Percentiles rank a stretch among this genome's conserved stretches.
Evolutionary conservation across 1,284 basidiomycete species (phyloP).

Genomic region (Ustilago tritici): DNA sequence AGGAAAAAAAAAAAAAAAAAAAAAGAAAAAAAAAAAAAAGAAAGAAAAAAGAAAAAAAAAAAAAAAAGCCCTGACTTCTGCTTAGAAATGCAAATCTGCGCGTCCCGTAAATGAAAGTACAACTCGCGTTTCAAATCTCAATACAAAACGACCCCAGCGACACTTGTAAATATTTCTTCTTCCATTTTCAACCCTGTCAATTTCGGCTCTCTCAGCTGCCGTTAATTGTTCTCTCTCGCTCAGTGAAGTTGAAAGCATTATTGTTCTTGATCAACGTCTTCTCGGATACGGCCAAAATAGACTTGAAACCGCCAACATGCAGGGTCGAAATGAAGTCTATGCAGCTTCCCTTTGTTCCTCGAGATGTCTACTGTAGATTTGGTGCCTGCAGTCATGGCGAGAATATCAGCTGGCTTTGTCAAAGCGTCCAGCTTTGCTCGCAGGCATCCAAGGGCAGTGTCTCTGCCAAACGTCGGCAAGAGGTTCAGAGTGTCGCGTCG

Average conservation of each 20-base stretch:
- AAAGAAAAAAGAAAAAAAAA: too few relatives aligned
- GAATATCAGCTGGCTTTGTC: neutral
- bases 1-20: neutral
- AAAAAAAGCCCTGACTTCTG: neutral
- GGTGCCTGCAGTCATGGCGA: neutral
- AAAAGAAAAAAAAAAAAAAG: too few relatives aligned
- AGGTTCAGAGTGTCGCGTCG: too few relatives aligned
- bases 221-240: neutral
- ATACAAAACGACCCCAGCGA: neutral
- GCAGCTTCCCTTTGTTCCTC: neutral
- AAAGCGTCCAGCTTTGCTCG: too few relatives aligned
- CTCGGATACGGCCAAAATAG: too few relatives aligned
- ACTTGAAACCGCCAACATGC: neutral
- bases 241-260: neutral
- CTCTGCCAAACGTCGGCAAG: too few relatives aligned
- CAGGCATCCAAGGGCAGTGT: too few relatives aligned
- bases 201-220: neutral
- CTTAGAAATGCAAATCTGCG: conserved; percentile 3
- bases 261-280: too few relatives aligned
- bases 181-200: neutral
- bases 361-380: neutral
- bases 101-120: conserved; percentile 4
- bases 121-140: neutral
- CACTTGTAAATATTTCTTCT: neutral
- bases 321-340: neutral